Percentiles rank a stretch among this genome's conserved stretches.
Conservation (phyloP, 495 filamentous ascomycete genomes). For the Trichoderma reesei region DNA sequence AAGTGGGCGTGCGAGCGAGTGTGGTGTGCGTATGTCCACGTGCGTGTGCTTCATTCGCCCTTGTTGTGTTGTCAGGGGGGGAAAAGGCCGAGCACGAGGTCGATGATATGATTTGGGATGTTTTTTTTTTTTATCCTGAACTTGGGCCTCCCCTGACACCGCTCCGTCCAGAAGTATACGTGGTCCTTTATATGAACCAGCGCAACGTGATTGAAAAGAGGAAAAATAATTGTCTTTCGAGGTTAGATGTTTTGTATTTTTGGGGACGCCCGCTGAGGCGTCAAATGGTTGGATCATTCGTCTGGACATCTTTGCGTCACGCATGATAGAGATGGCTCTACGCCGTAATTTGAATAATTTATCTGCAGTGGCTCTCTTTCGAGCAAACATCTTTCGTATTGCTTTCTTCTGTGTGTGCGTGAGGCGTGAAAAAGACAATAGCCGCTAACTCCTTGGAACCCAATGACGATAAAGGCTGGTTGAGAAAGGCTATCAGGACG, state of each 20-base stretch:
- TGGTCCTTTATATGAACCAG: background rate
- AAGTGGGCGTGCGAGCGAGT: background rate
- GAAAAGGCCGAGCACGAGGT: background rate
- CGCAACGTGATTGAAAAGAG: background rate
- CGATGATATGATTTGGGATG: background rate
- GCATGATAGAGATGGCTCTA: conserved; percentile 29
- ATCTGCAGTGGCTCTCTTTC: background rate
- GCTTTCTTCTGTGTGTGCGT: background rate
- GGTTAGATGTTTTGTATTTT: background rate
- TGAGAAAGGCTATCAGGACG: background rate
- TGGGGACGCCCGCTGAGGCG: background rate
- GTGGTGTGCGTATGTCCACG: background rate
- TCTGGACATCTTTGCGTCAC: conserved; percentile 9
- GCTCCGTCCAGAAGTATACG: background rate
- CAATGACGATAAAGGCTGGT: background rate
- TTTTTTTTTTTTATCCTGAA: background rate
- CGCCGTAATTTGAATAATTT: conserved; percentile 30
- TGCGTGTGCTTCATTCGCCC: background rate
- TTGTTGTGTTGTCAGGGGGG: background rate
- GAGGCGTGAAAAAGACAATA: too few relatives aligned
- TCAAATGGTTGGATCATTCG: conserved; percentile 4
- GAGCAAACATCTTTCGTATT: background rate
- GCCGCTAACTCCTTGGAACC: too few relatives aligned
- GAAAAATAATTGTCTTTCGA: background rate
- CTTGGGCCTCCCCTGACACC: background rate